These are phyloP conservation scores for Nephelium lappaceum DNA, from an alignment of 345 rosid genomes.

Conservation along the genomic window DNA sequence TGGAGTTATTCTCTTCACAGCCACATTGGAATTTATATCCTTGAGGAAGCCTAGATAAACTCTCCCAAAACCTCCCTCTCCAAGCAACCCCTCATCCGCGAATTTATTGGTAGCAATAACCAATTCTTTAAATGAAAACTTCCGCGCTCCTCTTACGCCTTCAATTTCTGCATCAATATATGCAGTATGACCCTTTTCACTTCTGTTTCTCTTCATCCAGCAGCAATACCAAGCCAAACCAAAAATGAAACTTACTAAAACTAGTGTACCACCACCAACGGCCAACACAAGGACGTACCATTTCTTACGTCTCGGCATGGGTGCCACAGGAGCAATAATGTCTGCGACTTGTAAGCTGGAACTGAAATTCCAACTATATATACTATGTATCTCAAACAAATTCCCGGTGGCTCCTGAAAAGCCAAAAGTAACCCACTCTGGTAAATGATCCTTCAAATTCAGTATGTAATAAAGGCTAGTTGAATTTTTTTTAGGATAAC, in stretches of 20 bases:
- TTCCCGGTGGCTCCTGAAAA: conserved; percentile 11
- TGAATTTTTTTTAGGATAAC: background rate
- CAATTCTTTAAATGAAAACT: conserved; percentile 21
- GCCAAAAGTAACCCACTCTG: conserved; percentile 18
- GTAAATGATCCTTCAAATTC: conserved; percentile 6
- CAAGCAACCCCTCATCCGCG: conserved; percentile 15
- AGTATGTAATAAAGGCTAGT: background rate
- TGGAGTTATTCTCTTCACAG: conserved; percentile 27
- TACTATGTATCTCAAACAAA: background rate
- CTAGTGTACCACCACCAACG: conserved; percentile 5
- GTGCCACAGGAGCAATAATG: too few relatives aligned
- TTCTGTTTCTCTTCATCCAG: conserved; percentile 11
- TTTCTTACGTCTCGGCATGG: too few relatives aligned
- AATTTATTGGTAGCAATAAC: conserved; percentile 20
- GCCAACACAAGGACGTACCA: conserved; percentile 4
- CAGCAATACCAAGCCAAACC: background rate
- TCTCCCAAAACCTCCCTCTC: conserved; percentile 33
- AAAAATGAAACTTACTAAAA: background rate
- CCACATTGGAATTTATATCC: background rate
- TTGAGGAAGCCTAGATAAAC: conserved; percentile 24
- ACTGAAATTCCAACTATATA: conserved; percentile 13
- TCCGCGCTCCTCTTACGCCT: conserved; percentile 18
- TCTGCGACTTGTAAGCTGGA: background rate
- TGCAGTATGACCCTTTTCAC: background rate
- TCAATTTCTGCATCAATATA: conserved; percentile 3